Evolutionary conservation across 371 early-diverging fungal species (phyloP).

Genomic region (Lichtheimia ramosa): DNA sequence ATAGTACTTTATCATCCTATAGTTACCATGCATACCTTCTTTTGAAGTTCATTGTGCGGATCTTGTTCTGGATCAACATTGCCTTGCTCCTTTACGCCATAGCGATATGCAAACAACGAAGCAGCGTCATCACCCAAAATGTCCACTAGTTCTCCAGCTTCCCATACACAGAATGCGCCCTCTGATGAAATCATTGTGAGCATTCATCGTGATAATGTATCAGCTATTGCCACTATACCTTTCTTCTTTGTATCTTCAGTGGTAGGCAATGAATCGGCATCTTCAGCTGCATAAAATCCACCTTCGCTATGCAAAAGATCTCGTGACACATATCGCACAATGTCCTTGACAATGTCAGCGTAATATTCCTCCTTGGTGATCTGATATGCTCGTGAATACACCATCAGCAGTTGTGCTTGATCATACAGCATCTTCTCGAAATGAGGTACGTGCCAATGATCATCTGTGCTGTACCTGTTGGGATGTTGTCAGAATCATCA

Average conservation of each 20-base stretch:
- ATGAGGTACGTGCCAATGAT: constrained; percentile 54
- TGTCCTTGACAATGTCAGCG: constrained; percentile 53
- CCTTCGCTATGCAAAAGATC: constrained; percentile 52
- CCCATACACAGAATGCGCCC: constrained; percentile 76
- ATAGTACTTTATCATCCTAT: background rate
- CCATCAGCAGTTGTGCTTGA: constrained; percentile 63
- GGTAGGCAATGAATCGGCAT: constrained; percentile 66
- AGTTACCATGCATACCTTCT: constrained; percentile 41
- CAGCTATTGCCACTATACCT: constrained; percentile 22
- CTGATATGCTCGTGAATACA: constrained; percentile 47
- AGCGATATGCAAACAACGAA: constrained; percentile 45
- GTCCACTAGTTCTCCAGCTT: constrained; percentile 40
- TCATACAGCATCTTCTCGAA: constrained; percentile 75
- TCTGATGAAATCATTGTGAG: constrained; percentile 28
- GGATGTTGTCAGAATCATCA: constrained; percentile 11
- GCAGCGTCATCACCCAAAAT: constrained; percentile 39
- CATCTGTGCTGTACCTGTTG: constrained; percentile 40
- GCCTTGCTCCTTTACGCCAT: constrained; percentile 53
- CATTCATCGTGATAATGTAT: background rate
- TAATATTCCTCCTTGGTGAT: constrained; percentile 49
- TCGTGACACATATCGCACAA: constrained; percentile 53
- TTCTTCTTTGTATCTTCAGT: constrained; percentile 36
- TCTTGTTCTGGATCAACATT: constrained; percentile 60
- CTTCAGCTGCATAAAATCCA: constrained; percentile 73
- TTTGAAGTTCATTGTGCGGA: constrained; percentile 59